phyloP scores from a whole-genome alignment of 441 rosid species.

The Rhodomyrtus psidioides region DNA sequence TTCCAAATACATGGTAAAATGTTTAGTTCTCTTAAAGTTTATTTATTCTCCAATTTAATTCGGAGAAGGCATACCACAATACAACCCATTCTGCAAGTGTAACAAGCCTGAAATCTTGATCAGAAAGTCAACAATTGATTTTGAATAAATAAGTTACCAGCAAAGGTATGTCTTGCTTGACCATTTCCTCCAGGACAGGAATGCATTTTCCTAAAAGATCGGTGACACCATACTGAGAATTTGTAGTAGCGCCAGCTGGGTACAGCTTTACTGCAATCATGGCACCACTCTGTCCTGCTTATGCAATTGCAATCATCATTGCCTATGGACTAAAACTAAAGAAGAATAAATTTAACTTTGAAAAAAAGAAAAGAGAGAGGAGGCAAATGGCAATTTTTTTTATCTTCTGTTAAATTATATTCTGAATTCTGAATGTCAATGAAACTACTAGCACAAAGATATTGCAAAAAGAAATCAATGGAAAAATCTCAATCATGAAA shows the following conservation, averaged over 20 bases:
- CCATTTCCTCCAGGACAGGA: slow-evolving; percentile 85
- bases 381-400: neutral
- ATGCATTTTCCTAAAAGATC: slow-evolving; percentile 85
- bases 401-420: neutral
- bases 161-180: slow-evolving; percentile 76
- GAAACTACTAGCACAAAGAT: neutral
- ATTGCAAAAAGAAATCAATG: neutral
- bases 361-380: neutral
- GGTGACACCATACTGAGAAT: slow-evolving; percentile 92
- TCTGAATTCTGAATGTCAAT: neutral
- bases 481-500: neutral
- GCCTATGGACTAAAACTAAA: neutral
- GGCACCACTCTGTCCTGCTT: slow-evolving; percentile 67
- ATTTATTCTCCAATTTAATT: neutral
- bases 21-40: neutral
- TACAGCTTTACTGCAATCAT: slow-evolving; percentile 85
- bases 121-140: too few relatives aligned
- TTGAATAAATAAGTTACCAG: slow-evolving; percentile 59
- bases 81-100: neutral
- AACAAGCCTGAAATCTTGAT: neutral
- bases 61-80: neutral
- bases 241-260: slow-evolving; percentile 95
- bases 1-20: neutral
- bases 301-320: neutral
- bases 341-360: neutral